A percentile compares a stretch with the other conserved stretches of the same genome.
Conservation (phyloP, 2,329 filamentous ascomycete species). For the Botrytis paeoniae region DNA sequence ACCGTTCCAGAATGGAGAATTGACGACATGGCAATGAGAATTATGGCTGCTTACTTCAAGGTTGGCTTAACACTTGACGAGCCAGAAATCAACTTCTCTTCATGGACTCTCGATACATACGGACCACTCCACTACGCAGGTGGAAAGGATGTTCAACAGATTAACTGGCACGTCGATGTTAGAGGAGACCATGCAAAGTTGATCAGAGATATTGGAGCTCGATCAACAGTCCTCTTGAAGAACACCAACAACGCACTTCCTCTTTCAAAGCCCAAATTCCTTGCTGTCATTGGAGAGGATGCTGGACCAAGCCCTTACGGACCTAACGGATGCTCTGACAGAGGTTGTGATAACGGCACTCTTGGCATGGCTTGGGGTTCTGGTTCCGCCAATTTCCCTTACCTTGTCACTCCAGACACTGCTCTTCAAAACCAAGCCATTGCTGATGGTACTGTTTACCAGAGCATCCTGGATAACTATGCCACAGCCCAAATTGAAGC, state of each 20-base stretch:
- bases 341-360: conserved; percentile 56
- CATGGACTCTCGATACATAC: conserved; percentile 75
- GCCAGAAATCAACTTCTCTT: conserved; percentile 72
- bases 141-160: conserved; percentile 58
- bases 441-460: conserved; percentile 57
- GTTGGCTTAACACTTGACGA: conserved; percentile 52
- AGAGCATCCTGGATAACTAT: conserved; percentile 66
- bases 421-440: conserved; percentile 64
- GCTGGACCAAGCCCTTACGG: conserved; percentile 63
- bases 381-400: conserved; percentile 70
- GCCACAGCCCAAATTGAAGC: conserved; percentile 63
- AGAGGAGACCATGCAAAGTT: conserved; percentile 67
- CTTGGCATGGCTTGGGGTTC: conserved; percentile 79
- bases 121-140: conserved; percentile 41
- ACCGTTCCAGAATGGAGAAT: conserved; percentile 83
- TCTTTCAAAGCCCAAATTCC: conserved; percentile 71
- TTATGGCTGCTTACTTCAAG: conserved; percentile 69
- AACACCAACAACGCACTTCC: conserved; percentile 71
- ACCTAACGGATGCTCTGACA: conserved; percentile 59
- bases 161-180: conserved; percentile 86
- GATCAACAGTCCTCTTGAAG: conserved; percentile 86
- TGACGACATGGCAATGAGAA: conserved; percentile 89
- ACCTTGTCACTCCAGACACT: conserved; percentile 73
- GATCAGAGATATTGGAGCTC: conserved; percentile 74
- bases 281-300: conserved; percentile 80